These are phyloP conservation scores for Sclerotinia spermophila DNA, from an alignment of 2,329 filamentous ascomycete species.

Conservation along the genomic window DNA sequence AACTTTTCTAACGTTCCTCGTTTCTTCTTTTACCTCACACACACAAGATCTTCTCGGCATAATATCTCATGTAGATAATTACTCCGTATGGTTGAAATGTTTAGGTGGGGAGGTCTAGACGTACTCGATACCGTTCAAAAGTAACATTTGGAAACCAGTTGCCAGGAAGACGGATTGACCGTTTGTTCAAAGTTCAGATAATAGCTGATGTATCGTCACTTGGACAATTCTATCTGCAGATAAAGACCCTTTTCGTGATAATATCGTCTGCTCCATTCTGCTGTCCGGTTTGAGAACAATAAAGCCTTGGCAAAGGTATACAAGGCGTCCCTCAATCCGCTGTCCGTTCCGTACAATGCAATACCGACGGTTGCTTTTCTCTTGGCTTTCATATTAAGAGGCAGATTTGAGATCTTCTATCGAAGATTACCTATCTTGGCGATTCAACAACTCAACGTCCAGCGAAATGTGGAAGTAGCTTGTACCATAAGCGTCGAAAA, in stretches of 20 bases:
- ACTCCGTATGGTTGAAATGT: background rate
- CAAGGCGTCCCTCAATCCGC: conserved; percentile 16
- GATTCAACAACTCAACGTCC: conserved; percentile 19
- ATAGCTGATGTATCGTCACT: background rate
- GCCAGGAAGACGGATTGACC: background rate
- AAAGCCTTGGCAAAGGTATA: conserved; percentile 11
- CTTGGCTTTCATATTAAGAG: conserved; percentile 14
- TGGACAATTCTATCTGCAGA: background rate
- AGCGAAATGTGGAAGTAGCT: background rate
- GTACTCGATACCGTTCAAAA: background rate
- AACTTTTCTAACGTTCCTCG: background rate
- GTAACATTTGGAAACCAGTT: background rate
- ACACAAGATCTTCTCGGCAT: conserved; percentile 5
- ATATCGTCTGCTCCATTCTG: conserved; percentile 7
- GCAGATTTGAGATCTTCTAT: conserved; percentile 15
- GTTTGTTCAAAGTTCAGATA: background rate
- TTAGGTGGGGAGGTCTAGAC: background rate
- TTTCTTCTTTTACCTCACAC: background rate
- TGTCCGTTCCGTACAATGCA: conserved; percentile 7
- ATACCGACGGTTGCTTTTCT: conserved; percentile 11
- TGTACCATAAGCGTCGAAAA: background rate
- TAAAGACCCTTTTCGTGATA: conserved; percentile 3
- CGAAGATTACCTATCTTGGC: conserved; percentile 8
- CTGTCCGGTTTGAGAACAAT: background rate
- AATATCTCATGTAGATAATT: background rate